Conservation (phyloP, 208 protist species). For the Strigomonas culicis region DNA sequence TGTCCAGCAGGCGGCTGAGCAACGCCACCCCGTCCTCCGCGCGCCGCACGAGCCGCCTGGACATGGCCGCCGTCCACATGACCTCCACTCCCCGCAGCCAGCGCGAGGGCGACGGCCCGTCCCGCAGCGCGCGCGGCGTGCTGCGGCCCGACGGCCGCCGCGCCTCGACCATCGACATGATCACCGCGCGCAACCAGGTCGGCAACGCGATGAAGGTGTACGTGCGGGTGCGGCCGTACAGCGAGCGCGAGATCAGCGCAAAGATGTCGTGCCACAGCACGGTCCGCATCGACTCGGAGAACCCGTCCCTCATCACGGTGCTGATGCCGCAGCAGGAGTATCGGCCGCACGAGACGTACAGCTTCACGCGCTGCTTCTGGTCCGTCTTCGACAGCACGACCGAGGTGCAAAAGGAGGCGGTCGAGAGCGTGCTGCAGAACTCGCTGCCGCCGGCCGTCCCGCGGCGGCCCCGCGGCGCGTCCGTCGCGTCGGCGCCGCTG, state of each 20-base stretch:
- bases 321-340: slow-evolving; percentile 38
- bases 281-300: slow-evolving; percentile 47
- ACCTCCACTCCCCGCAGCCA: slow-evolving; percentile 11
- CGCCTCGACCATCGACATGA: not conserved
- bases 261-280: slow-evolving; percentile 20
- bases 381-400: slow-evolving; percentile 1
- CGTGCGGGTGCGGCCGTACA: slow-evolving; percentile 50
- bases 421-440: slow-evolving; percentile 18
- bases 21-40: slow-evolving; percentile 10
- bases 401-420: not conserved
- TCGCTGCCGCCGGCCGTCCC: slow-evolving; percentile 1
- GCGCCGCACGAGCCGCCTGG: slow-evolving; percentile 7
- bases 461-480: not conserved
- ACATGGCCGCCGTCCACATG: not conserved
- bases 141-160: slow-evolving; percentile 6
- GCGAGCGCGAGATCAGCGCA: slow-evolving; percentile 28
- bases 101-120: not conserved
- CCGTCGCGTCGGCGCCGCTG: too few species aligned
- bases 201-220: slow-evolving; percentile 50
- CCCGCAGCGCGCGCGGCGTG: not conserved
- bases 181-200: slow-evolving; percentile 12
- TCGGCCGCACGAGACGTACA: slow-evolving; percentile 51
- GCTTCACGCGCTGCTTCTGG: slow-evolving; percentile 64
- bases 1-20: slow-evolving; percentile 10
- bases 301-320: slow-evolving; percentile 66